These are phyloP conservation scores for Tetrahymena malaccensis DNA, from an alignment of 73 alveolate species.

Conservation along the genomic window DNA sequence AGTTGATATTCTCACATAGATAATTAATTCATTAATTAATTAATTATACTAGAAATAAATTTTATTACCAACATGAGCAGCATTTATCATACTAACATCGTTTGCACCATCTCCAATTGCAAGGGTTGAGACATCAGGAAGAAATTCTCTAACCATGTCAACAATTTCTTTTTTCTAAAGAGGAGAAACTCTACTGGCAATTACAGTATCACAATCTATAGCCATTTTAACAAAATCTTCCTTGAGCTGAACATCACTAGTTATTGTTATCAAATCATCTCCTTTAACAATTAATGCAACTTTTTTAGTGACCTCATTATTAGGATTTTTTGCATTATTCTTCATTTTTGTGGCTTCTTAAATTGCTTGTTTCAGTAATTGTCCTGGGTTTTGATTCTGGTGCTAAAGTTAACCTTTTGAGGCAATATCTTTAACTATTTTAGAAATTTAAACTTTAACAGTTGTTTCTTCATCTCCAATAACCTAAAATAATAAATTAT, in stretches of 20 bases:
- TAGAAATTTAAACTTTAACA: background rate
- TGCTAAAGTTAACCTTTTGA: background rate
- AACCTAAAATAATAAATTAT: conserved; percentile 34
- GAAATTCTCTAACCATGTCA: conserved; percentile 47
- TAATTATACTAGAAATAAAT: background rate
- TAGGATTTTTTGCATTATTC: background rate
- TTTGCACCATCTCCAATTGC: conserved; percentile 83
- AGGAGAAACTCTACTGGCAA: conserved; percentile 91
- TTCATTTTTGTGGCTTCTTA: background rate
- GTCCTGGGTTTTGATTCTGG: background rate
- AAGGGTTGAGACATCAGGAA: conserved; percentile 61
- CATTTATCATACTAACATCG: conserved; percentile 80
- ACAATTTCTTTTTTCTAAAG: conserved; percentile 92
- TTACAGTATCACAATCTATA: conserved; percentile 58
- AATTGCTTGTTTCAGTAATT: background rate
- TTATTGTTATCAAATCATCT: conserved; percentile 67
- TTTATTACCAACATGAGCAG: conserved; percentile 72
- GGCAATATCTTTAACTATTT: background rate
- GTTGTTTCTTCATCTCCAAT: conserved; percentile 8
- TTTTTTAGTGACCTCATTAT: background rate
- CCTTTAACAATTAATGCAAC: conserved; percentile 72
- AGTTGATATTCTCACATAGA: too few species aligned
- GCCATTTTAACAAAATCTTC: conserved; percentile 59
- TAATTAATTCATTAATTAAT: too few species aligned
- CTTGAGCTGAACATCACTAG: conserved; percentile 34